Base-by-base conservation (phyloP, 371 early-diverging fungal species). In the Coemansia sp. region DNA sequence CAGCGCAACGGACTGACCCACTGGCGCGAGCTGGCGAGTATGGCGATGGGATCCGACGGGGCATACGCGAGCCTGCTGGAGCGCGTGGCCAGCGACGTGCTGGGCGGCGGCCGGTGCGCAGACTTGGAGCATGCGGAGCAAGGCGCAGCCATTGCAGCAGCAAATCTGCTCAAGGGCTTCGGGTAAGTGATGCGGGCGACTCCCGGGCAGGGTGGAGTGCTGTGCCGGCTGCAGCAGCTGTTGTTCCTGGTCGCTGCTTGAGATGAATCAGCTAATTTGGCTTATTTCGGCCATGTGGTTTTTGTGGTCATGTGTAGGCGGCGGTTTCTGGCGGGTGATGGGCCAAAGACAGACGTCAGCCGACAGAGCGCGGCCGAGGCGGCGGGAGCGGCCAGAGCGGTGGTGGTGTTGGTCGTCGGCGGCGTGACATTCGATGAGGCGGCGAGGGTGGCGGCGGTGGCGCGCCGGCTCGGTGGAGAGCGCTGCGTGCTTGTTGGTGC, bases 361-460 rank as follows among this genome's bases (percentile, higher is more conserved):
- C 49, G 55, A 11, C 63, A 59, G 39, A 49, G 59, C 3, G 61
- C 59, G 10, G 74, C 55, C 38, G 71, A 70, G 47, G 75, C 55
- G 6, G 66, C 72, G 4, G 16, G 42, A 3, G 55, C 31, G 10
- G 65, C 71, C 49, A 66, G 61, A 14, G 34, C 48, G 1, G 56
- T 75, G 6, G 56, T 75, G 43, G 56, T 75, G 30, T 62, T 75
- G 38, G 60, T 71, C 9, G 66, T 71, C n/a, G 75, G 75, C 45
- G 75, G 66, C 34, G 45, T 75, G 48, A 71, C 75, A 20, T 70
- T 71, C 48, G 66, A 59, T 12, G 75, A 75, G 40, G 63, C 66
- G 0, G 66, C 69, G 11, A 20, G 36, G 3, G 51, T 74, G 55
- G 59, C 53, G 2, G 66, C 62, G 5, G 62, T 52, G 4, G 59